Evolutionary conservation across 116 monocot genomes (phyloP), one percentile per base, ranked within the genome.

Genomic region (Dioscorea cayenensis): DNA sequence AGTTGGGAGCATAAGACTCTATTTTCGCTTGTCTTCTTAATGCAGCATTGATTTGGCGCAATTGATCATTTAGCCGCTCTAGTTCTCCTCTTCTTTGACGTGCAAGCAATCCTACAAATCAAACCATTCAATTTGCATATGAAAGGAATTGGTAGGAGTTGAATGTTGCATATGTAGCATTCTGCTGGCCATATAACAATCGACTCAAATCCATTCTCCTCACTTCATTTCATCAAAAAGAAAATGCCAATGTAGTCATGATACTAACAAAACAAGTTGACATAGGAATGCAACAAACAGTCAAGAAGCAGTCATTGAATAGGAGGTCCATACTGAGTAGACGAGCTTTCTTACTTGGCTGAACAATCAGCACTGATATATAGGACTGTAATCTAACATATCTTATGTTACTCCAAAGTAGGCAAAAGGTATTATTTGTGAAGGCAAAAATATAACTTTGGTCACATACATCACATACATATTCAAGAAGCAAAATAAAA

Each of bases 21-120:
- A 88, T 92, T 68, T 92, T 92, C 73, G 96, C 92, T 84, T 96
- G 96, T 60, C 96, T 75, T 80, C 96, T 87, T 66, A 96, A 71
- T 36, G 93, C 93, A 43, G 92, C 85, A 81, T 96, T 96, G 66
- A 96, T 96, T 76, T 96, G 96, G 20, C 92, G 87, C 28, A 96
- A 60, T 60, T 96, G 96, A 55, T 90, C 88, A 71, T 96, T 96
- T 70, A 92, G 75, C 60, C 79, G 77, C 69, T 80, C 80, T 60
- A 96, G 55, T 43, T 96, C 96, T 9, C 86, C 88, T 81, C 59
- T 92, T 76, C 96, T 88, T 83, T 96, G 88, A 28, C 96, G 82
- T 72, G 96, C 96, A 60, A 96, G 79, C 69, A 96, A 77, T 38
- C 96, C 96, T 96, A 81, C 18, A 77, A 63, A 74, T 36, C 63